These are phyloP conservation scores for Podospora conica DNA, from an alignment of 495 filamentous ascomycete species.

Conservation along the genomic window DNA sequence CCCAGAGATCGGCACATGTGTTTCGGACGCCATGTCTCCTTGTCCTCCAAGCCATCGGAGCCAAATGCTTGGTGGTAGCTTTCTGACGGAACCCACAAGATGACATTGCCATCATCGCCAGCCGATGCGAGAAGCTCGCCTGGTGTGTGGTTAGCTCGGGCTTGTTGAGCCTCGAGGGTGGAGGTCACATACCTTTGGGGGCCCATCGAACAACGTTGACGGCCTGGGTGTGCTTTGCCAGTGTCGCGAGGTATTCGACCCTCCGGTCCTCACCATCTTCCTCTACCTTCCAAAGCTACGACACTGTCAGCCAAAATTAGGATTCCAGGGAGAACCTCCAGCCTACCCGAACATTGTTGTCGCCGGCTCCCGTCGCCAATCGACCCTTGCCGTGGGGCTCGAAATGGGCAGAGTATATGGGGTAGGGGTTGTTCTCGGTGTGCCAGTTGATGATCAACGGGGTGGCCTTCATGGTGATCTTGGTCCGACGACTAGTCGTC, in stretches of 20 bases:
- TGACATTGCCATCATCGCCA: constrained; percentile 93
- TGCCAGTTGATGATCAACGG: constrained; percentile 95
- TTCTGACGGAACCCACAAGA: constrained; percentile 91
- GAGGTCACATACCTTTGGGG: constrained; percentile 64
- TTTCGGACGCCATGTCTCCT: constrained; percentile 93
- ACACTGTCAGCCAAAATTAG: constrained; percentile 3
- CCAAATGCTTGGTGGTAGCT: constrained; percentile 54
- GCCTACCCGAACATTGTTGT: constrained; percentile 93
- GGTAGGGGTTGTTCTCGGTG: constrained; percentile 79
- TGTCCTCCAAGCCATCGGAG: constrained; percentile 81
- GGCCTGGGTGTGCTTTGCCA: constrained; percentile 89
- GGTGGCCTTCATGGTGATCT: constrained; percentile 73
- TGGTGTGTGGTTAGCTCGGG: constrained; percentile 35
- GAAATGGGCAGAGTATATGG: constrained; percentile 94
- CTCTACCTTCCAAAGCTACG: constrained; percentile 85
- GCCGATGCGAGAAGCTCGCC: constrained; percentile 91
- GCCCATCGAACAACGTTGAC: constrained; percentile 98
- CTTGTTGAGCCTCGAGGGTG: not conserved
- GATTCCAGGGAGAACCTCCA: not conserved
- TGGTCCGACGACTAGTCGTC: constrained; percentile 4
- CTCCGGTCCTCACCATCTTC: constrained; percentile 78
- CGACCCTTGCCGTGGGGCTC: constrained; percentile 90
- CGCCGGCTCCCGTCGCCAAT: constrained; percentile 88
- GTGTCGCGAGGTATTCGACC: constrained; percentile 83
- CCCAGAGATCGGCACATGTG: constrained; percentile 93